Base-by-base conservation (phyloP, 2,329 filamentous ascomycete species). In the Magnaporthiopsis rhizophila region DNA sequence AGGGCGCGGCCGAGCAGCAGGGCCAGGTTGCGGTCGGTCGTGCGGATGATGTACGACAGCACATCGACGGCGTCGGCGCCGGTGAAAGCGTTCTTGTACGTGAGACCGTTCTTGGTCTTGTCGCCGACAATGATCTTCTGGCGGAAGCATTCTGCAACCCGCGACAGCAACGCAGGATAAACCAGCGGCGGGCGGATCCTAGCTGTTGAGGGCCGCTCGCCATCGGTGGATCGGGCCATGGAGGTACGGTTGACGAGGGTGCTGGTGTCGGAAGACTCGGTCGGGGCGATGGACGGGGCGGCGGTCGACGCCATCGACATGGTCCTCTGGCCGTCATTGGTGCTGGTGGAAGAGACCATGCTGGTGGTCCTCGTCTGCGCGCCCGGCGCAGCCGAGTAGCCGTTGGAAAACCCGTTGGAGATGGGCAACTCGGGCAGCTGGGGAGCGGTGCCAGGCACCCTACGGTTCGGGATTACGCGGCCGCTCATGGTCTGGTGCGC, bases 61-160 rank as follows among this genome's bases (percentile, higher is more conserved):
- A 98, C 84, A 74, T 99, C 95, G 26, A 99, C 95, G 26, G 95
- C 94, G 74, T 99, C 95, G 30, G 91, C 90, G 69, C 95, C 95
- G 66, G 92, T 96, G 74, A 99, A 99, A 3, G 94, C 91, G 76
- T 95, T 97, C 75, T 97, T 96, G 80, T 99, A 99, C 2, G 94
- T 92, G 66, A 99, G 81, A 64, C 94, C 94, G 80, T 99, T 97
- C 82, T 99, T 99, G 68, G 92, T 92, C 67, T 93, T 87, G 72
- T 98, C 95, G 63, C 89, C 88, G 30, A 93, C 84, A 30, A 88
- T 85, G 61, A 99, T 92, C 75, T 94, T 89, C 70, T 96, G 91
- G 63, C 91, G 88, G 77, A 99, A 98, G 64, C 91, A 92, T 71
- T 96, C 91, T 58, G 91, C 93, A 5, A 99, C 95, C 64, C 90